Evolutionary conservation across 225 moss, liverwort and hornwort species (phyloP), one percentile per base, ranked within the genome.

Genomic region (Straminergon stramineum): DNA sequence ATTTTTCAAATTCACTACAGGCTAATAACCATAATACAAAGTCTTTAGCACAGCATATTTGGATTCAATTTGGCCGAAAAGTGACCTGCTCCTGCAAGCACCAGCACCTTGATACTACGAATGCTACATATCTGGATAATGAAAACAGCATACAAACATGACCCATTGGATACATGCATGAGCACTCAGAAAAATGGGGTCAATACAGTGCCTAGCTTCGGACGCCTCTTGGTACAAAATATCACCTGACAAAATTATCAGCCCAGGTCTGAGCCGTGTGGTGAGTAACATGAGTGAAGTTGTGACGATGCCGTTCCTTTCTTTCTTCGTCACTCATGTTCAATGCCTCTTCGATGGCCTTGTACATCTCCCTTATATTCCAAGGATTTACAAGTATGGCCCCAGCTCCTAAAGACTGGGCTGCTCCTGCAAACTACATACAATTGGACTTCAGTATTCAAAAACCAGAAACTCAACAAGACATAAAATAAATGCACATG

Each of bases 181-280:
- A 43, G 82, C 85, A 78, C 53, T 81, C 67, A 84, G 61, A 88
- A 90, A 87, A 89, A 41, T 83, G 73, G 55, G 74, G 51, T 57
- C 87, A 85, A 86, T 70, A 89, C 69, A 87, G 83, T 70, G 84
- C 82, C 85, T 71, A 90, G 66, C 76, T 66, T 70, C 87, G 35
- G 88, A 89, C 82, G 79, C 81, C 83, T 91, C 74, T 89, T 88
- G 65, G 87, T 77, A 84, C 88, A 75, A 58, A 90, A 81, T 51
- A 89, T 89, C 84, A 95, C 95, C 95, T 95, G 87, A 98, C 98
- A 89, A 98, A 98, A 89, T 96, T 98, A 92, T 98, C 96, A 82
- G 98, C 98, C 98, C 98, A 98, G 61, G 97, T 95, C 92, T 98
- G 98, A 65, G 98, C 97, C 32, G 98, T 98, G 92, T 98, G 97